These are phyloP conservation scores for Leavenworthia alabamica DNA, from an alignment of 345 rosid genomes.

Conservation along the genomic window DNA sequence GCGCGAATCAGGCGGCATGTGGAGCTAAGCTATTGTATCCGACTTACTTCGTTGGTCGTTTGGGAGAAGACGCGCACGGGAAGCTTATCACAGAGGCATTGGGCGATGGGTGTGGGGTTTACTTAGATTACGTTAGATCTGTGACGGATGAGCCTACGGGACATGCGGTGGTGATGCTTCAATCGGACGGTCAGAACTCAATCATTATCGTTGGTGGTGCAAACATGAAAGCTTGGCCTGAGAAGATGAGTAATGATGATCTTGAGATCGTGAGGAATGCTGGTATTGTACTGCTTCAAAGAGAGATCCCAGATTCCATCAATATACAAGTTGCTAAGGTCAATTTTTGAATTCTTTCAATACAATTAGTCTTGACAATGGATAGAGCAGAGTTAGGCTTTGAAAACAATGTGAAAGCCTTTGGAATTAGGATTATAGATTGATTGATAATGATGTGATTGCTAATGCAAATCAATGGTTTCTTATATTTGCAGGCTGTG, in stretches of 20 bases:
- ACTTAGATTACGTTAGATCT: conserved; percentile 43
- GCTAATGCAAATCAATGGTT: neutral
- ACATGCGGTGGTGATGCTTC: conserved; percentile 96
- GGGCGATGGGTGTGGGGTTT: conserved; percentile 52
- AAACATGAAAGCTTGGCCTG: conserved; percentile 79
- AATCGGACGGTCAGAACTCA: conserved; percentile 78
- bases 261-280: conserved; percentile 68
- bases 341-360: neutral
- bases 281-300: conserved; percentile 80
- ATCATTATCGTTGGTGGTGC: conserved; percentile 93
- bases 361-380: neutral
- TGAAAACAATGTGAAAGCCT: neutral
- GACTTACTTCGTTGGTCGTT: conserved; percentile 71
- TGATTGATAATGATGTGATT: conserved; percentile 2
- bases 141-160: conserved; percentile 64
- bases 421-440: neutral
- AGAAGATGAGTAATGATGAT: conserved; percentile 41
- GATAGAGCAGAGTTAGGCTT: conserved; percentile 1
- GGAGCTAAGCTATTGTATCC: conserved; percentile 69
- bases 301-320: conserved; percentile 90
- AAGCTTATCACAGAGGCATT: conserved; percentile 57
- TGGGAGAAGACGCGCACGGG: conserved; percentile 84
- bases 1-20: conserved; percentile 95
- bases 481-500: conserved; percentile 52
- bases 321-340: conserved; percentile 91